Base-by-base conservation (phyloP, 805 yeast species). In the Pichia sporocuriosa region DNA sequence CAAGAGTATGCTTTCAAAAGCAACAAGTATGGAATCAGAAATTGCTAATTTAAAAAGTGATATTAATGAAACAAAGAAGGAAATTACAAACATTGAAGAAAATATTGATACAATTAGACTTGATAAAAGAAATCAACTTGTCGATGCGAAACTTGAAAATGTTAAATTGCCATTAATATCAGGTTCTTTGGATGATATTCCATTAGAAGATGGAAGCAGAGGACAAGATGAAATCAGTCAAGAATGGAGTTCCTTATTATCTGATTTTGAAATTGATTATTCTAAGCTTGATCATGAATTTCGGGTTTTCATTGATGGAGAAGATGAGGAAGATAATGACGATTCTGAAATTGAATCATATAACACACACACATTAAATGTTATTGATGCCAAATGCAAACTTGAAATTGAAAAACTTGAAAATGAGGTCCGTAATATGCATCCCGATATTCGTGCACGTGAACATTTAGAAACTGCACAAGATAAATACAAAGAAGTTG, bases 361-460 rank as follows among this genome's bases (percentile, higher is more conserved):
- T n/a, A n/a, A n/a, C n/a, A n/a, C n/a, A n/a, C n/a, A 44, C 8
- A 55, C 57, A 20, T 44, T 39, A 15, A 55, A 49, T 25, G 34
- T 32, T 2, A 51, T 47, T 50, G 57, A 42, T 22, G 57, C 52
- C 6, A 45, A 54, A 3, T 51, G 63, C 16, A 57, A 57, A 23
- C 43, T 52, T 20, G 65, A 67, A 33, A 54, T 66, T 2, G 73
- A 67, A 37, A 63, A 43, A 13, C 38, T 47, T 56, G 59, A 37
- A 11, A 47, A 50, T 11, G 72, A 72, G 24, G 57, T 76, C 22
- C 69, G 65, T 15, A 53, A 57, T 37, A 64, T 87, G 53, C 78
- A 85, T 25, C 96, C 96, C n/a, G 87, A 87, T 58, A 68, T 78
- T 29, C 83, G 82, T 49, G 96, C 96, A 0, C 65, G 74, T 24